These are phyloP conservation scores for Aspergillus fumigatiaffinis DNA, from an alignment of 2,329 filamentous ascomycete species.

Conservation along the genomic window DNA sequence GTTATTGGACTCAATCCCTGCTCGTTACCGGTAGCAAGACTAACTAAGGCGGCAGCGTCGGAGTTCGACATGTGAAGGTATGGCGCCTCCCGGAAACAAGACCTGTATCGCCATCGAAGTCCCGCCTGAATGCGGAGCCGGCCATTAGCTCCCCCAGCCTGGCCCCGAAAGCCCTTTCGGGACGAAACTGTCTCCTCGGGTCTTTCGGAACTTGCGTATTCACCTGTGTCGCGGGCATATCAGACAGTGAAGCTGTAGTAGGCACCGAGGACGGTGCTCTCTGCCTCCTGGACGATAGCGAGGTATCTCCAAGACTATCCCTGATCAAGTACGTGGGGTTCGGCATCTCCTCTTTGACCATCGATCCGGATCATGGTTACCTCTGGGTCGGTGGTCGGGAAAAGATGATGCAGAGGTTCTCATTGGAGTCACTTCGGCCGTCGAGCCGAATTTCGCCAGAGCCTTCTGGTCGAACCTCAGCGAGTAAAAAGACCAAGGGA, in stretches of 20 bases:
- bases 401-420: conserved; percentile 51
- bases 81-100: conserved; percentile 76
- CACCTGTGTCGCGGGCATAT: conserved; percentile 68
- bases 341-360: conserved; percentile 61
- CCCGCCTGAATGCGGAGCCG: conserved; percentile 47
- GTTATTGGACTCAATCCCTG: conserved; percentile 16
- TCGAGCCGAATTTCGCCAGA: conserved; percentile 23
- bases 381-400: conserved; percentile 68
- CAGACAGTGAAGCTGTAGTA: conserved; percentile 70
- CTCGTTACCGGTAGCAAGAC: not conserved
- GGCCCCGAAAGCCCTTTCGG: conserved; percentile 67
- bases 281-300: conserved; percentile 78
- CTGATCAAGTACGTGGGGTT: conserved; percentile 66
- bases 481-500: conserved; percentile 25
- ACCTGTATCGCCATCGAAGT: conserved; percentile 60
- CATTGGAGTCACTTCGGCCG: conserved; percentile 37
- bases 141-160: conserved; percentile 35
- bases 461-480: conserved; percentile 16
- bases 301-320: conserved; percentile 65
- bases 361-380: conserved; percentile 52
- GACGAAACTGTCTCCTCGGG: conserved; percentile 83
- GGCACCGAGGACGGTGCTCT: conserved; percentile 85
- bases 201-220: conserved; percentile 80
- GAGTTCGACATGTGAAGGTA: conserved; percentile 86
- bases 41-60: conserved; percentile 49